Base-by-base conservation (phyloP, 208 protist species). In the Crithidia expoeki region DNA sequence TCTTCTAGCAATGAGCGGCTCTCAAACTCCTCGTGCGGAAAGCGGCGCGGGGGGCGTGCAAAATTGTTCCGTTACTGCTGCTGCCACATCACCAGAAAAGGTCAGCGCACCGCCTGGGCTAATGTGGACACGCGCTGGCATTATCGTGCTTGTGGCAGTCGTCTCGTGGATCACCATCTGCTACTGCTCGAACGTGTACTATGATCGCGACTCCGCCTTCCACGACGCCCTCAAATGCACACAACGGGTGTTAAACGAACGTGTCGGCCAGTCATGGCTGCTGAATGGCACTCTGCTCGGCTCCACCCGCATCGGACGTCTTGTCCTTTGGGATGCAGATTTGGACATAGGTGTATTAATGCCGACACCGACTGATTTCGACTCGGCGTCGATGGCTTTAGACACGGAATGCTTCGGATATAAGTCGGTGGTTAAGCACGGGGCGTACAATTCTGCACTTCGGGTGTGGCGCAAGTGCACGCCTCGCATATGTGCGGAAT, bases 261-360 rank as follows among this genome's bases (percentile, higher is more conserved):
- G 83, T 17, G 61, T 57, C 25, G 64, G 80, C 10, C 27, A 75
- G 23, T 80, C 75, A 64, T 95, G 90, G 90, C 60, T 95, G 23
- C 79, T 84, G 65, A 93, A 93, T 58, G 90, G 90, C 47, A 95
- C 87, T 12, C 79, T 95, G 51, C 77, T 95, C 10, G 90, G 90
- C 17, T 83, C 74, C 47, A 85, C 72, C 19, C 72, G 90, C 12
- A 62, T 93, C 33, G 86, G 87, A 14, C 79, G 84, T 21, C 75
- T 95, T n/a, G 73, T 95, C 40, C 62, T 95, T 49, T 95, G 90
- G 90, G 90, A 95, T 66, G 79, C 84, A 1, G 90, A 95, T 59
- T 76, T 95, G n/a, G 87, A 93, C 62, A 76, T 93, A 61, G 90
- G 86, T 32, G 74, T 90, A 6, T 40, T 90, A 58, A 36, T 77